phyloP scores from a whole-genome alignment of 2,329 filamentous ascomycete species.

The Pleoardoris graminearum region DNA sequence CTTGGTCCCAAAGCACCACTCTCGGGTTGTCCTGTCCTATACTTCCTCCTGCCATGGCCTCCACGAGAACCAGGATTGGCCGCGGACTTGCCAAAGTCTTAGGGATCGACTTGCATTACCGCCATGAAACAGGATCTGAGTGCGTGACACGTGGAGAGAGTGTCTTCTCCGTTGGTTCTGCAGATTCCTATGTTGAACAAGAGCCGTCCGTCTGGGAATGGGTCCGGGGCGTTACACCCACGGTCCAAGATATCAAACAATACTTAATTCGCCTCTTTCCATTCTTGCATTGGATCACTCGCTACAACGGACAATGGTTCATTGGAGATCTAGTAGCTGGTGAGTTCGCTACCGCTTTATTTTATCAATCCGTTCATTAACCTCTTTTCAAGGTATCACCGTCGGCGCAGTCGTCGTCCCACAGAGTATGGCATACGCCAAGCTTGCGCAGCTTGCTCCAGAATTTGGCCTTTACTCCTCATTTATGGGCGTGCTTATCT shows the following conservation, averaged over 20 bases:
- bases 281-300: slow-evolving; percentile 82
- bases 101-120: slow-evolving; percentile 77
- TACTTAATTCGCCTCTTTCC: slow-evolving; percentile 81
- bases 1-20: slow-evolving; percentile 3
- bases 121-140: slow-evolving; percentile 62
- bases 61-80: slow-evolving; percentile 61
- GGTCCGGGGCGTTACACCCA: slow-evolving; percentile 67
- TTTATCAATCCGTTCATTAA: background rate
- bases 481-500: slow-evolving; percentile 92
- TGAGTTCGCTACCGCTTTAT: slow-evolving; percentile 45
- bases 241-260: slow-evolving; percentile 53
- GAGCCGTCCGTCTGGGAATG: slow-evolving; percentile 77
- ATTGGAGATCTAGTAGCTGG: slow-evolving; percentile 87
- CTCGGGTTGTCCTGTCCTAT: slow-evolving; percentile 4
- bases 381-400: slow-evolving; percentile 60
- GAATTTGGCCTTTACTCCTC: slow-evolving; percentile 92
- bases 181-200: slow-evolving; percentile 78
- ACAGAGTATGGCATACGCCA: slow-evolving; percentile 93
- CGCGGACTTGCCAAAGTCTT: slow-evolving; percentile 76
- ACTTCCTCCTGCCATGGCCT: slow-evolving; percentile 26
- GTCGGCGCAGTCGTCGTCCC: slow-evolving; percentile 82
- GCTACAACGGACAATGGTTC: slow-evolving; percentile 90
- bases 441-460: slow-evolving; percentile 73
- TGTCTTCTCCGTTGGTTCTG: slow-evolving; percentile 71
- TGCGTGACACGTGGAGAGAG: slow-evolving; percentile 77